A percentile compares a stretch with the other conserved stretches of the same genome.
Evolutionary conservation across 345 rosid species (phyloP).

Genomic region (Euphorbia pulcherrima): DNA sequence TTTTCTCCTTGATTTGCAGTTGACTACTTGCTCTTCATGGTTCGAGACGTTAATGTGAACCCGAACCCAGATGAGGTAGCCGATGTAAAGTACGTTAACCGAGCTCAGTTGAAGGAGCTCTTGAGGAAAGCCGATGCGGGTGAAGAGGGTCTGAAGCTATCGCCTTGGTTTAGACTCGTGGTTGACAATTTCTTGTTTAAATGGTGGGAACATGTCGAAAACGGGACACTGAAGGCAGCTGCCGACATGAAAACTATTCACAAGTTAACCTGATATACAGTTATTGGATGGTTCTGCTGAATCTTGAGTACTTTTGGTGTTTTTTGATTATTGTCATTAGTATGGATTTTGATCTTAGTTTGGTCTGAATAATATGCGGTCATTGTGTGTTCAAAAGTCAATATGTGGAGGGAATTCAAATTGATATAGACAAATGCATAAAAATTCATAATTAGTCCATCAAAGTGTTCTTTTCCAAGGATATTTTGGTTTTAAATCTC

Average conservation of each 20-base stretch:
- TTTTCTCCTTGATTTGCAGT: slow-evolving; percentile 45
- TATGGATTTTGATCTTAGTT: too few species aligned
- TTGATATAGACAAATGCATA: too few species aligned
- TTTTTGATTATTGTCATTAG: too few species aligned
- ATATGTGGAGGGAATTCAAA: too few species aligned
- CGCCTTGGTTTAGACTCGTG: slow-evolving; percentile 95
- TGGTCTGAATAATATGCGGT: too few species aligned
- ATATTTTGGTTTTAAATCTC: too few species aligned
- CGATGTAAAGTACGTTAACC: slow-evolving; percentile 64
- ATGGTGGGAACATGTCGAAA: slow-evolving; percentile 93
- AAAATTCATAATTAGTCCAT: too few species aligned
- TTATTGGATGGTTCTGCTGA: too few species aligned
- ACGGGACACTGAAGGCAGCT: slow-evolving; percentile 59
- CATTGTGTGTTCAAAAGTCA: too few species aligned
- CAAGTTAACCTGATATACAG: slow-evolving; percentile 40
- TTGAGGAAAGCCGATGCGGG: slow-evolving; percentile 85
- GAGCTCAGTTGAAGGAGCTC: slow-evolving; percentile 70
- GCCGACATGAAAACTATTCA: slow-evolving; percentile 79
- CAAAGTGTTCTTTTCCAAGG: too few species aligned
- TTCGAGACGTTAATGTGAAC: slow-evolving; percentile 57
- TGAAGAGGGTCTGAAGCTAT: slow-evolving; percentile 72
- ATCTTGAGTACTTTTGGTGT: too few species aligned
- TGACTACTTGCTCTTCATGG: slow-evolving; percentile 82
- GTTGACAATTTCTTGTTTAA: slow-evolving; percentile 89
- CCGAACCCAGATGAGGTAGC: slow-evolving; percentile 95